These are phyloP conservation scores for Mortierella sp. DNA, from an alignment of 371 early-diverging fungal species.

Conservation along the genomic window DNA sequence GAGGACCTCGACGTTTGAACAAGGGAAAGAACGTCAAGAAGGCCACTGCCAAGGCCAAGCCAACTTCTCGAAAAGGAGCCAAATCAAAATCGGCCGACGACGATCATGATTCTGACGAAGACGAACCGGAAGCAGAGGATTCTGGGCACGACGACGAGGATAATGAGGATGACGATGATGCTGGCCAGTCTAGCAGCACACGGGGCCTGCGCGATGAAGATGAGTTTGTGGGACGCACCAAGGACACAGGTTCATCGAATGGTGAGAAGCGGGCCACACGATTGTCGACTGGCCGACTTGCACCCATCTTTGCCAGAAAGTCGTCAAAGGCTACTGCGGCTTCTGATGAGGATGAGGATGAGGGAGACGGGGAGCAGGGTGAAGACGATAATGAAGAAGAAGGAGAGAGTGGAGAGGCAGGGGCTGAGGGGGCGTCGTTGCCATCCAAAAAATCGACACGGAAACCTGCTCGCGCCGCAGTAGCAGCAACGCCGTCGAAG, in stretches of 20 bases:
- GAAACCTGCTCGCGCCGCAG: background rate
- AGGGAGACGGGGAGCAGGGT: background rate
- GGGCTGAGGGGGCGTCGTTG: background rate
- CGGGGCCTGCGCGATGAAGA: constrained; percentile 9
- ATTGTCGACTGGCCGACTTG: constrained; percentile 1
- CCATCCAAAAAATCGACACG: background rate
- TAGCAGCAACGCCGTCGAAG: background rate
- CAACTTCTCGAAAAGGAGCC: background rate
- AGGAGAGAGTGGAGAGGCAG: background rate
- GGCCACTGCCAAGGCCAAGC: background rate
- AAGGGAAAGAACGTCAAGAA: background rate
- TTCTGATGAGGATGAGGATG: background rate
- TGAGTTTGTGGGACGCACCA: constrained; percentile 5
- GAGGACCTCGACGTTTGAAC: background rate
- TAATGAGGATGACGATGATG: background rate
- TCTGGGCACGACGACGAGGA: background rate
- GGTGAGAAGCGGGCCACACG: constrained; percentile 9
- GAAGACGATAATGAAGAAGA: background rate
- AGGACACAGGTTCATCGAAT: background rate
- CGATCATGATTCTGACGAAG: background rate
- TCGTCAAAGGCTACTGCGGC: background rate
- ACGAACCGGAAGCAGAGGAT: constrained; percentile 8
- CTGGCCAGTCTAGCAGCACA: background rate
- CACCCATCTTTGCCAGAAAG: constrained; percentile 7
- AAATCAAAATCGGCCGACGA: background rate